Evolutionary conservation across 306 rosid genomes (phyloP).

Genomic region (Rosa lucieae): DNA sequence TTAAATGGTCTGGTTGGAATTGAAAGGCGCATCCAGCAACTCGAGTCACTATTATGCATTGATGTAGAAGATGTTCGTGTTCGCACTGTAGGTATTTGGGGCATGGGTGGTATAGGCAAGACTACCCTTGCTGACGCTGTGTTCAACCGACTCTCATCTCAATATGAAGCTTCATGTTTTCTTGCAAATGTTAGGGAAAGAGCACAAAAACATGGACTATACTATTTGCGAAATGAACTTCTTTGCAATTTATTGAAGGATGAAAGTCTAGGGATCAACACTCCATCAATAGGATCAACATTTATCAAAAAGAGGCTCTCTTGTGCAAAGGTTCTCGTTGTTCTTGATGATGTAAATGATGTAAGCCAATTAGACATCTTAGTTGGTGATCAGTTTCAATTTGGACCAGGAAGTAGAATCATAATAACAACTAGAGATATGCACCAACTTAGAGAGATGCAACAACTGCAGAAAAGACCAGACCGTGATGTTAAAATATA

Average conservation of each 20-base stretch:
- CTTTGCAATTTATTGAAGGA: constrained; percentile 4
- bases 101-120: constrained; percentile 20
- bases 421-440: background rate
- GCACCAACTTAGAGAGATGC: background rate
- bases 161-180: background rate
- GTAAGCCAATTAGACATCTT: constrained; percentile 7
- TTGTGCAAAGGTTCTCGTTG: background rate
- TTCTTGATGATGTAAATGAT: constrained; percentile 19
- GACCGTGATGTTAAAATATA: background rate
- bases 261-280: background rate
- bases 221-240: constrained; percentile 8
- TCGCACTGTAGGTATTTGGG: constrained; percentile 21
- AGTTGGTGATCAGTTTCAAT: background rate
- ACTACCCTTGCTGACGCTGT: background rate
- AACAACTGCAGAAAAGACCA: background rate
- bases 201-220: background rate
- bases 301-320: background rate
- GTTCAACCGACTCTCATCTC: background rate
- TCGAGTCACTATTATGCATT: constrained; percentile 5
- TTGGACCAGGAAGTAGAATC: constrained; percentile 12
- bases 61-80: background rate
- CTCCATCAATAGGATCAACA: background rate
- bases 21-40: background rate
- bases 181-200: background rate
- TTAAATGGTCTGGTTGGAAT: constrained; percentile 21